Evolutionary conservation across 345 rosid genomes (phyloP), one percentile per base, ranked within the genome.

Genomic region (Dovyalis caffra): DNA sequence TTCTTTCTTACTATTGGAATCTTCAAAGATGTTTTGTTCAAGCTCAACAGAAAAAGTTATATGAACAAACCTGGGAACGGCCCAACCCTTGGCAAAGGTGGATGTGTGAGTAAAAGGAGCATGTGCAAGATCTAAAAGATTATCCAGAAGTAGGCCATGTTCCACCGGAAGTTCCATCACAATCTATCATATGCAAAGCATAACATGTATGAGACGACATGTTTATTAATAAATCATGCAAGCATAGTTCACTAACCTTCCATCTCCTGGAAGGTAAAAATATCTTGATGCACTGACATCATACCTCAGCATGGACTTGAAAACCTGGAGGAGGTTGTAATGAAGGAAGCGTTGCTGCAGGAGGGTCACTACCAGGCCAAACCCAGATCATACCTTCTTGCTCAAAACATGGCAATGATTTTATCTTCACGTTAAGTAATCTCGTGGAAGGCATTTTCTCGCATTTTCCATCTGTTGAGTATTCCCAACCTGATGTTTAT

Each of bases 141-240:
- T 95, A 77, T 95, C 99, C 62, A 95, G 79, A 72, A 95, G 98
- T 60, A 95, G 88, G 10, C 99, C 99, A 53, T 95, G 99, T 88
- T 95, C 98, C 43, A 95, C 97, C 0, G 99, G 99, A 72, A 95
- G 97, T 72, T 95, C 99, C 96, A 95, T 95, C 78, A 93, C 97
- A 69, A 95, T 86, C 98, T 95, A 86, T 35, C 76, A 74, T 49
- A 65, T 29, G 43, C 69, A 76, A 76, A 68, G 29, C 45, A 53
- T 10, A 34, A 61, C 60, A 28, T 9, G 6, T 4, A 23, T 79
- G 43, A 79, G 66, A 76, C 12, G 58, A 63, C 40, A 72, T 15
- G 31, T 4, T 32, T 21, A 21, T 40, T 57, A 1, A 40, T 37
- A 38, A 57, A 10, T 70, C n/a, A 62, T 16, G 21, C 25, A 72